Base-by-base conservation (phyloP, 1,139 yeast genomes). In the Pichia sorboxylosa region DNA sequence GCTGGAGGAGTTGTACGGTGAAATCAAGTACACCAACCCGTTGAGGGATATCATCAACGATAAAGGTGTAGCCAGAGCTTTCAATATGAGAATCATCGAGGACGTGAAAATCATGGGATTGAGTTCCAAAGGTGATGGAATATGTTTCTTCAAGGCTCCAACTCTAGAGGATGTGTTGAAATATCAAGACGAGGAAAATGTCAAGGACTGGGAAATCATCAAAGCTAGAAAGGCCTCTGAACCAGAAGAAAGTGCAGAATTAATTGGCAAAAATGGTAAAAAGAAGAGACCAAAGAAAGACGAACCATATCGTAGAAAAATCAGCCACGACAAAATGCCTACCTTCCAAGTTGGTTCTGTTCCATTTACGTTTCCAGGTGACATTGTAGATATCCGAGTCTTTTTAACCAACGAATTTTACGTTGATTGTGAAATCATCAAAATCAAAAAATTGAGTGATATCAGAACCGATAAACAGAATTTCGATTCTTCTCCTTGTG, bases 301-400 rank as follows among this genome's bases (percentile, higher is more conserved):
- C 28, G 36, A 35, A 21, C 40, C 40, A 22, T 37, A 37, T 17
- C 22, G 40, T 13, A 30, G 44, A 13, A 29, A 28, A 10, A 36
- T 40, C 13, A 14, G 26, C 10, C 17, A 14, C 2, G 38, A 33
- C 11, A 29, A 26, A 9, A 21, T 40, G 17, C 44, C 44, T 18
- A 30, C 31, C 52, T 24, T 39, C 13, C 76, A 69, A 47, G 51
- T 69, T 16, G 70, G 61, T 3, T 59, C 83, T 10, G 72, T 90
- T 5, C 98, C 98, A 11, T 90, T 81, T 59, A 81, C 87, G 4
- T 61, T 82, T 24, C 94, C 94, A 1, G 96, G 94, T 2, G 98
- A 90, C 51, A 49, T 65, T 2, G 90, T 78, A 5, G 62, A 63
- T 13, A 66, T 84, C 33, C 73, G 70, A 44, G 72, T 90, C 1